Conservation (phyloP, 2,329 filamentous ascomycete species). For the Hymenoscyphus scutula region DNA sequence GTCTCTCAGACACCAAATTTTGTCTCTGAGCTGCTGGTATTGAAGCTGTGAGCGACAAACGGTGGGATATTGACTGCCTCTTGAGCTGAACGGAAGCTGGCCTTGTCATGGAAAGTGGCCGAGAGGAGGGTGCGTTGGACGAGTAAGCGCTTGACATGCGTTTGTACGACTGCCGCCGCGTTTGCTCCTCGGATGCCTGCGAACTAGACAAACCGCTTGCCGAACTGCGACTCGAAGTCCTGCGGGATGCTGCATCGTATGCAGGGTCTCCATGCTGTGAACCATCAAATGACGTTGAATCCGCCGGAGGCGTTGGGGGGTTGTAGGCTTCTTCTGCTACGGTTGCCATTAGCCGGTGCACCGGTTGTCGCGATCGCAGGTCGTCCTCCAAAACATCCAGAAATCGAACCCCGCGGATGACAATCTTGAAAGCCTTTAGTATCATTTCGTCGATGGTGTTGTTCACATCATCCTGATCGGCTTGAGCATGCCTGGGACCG, state of each 20-base stretch:
- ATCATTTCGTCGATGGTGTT: constrained; percentile 90
- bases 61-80: constrained; percentile 52
- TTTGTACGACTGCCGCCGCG: constrained; percentile 33
- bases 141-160: constrained; percentile 28
- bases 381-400: constrained; percentile 79
- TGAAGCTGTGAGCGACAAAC: constrained; percentile 72
- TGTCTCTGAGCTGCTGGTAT: constrained; percentile 61
- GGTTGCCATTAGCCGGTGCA: constrained; percentile 59
- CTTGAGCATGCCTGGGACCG: constrained; percentile 37
- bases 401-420: constrained; percentile 87
- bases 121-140: constrained; percentile 23
- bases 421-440: constrained; percentile 87
- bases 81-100: constrained; percentile 29
- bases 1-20: constrained; percentile 78
- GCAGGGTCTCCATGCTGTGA: constrained; percentile 44
- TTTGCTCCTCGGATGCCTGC: constrained; percentile 32
- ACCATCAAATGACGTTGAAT: constrained; percentile 48
- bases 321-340: constrained; percentile 57
- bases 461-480: constrained; percentile 59
- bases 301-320: constrained; percentile 63
- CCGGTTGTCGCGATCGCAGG: constrained; percentile 45
- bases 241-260: constrained; percentile 34
- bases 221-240: constrained; percentile 34
- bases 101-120: constrained; percentile 29
- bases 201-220: constrained; percentile 30